Evolutionary conservation across 352 stramenopile species (phyloP).

Genomic region (Phytophthora meadii): DNA sequence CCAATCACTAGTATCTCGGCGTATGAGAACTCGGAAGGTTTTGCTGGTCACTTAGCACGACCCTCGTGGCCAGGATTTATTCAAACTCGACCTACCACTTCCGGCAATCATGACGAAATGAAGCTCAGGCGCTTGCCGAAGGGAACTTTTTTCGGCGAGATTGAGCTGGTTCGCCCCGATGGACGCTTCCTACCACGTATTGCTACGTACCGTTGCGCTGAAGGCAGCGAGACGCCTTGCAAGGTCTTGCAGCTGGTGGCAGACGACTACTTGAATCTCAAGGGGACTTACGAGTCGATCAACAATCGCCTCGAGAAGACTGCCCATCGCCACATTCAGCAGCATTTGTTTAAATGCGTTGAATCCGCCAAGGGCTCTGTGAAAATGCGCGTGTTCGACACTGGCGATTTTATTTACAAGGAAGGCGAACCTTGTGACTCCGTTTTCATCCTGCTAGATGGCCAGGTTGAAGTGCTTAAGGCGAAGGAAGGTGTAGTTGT

Average conservation of each 20-base stretch:
- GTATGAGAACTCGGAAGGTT: slow-evolving; percentile 38
- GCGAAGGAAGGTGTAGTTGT: slow-evolving; percentile 73
- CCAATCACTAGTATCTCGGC: slow-evolving; percentile 33
- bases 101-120: slow-evolving; percentile 49
- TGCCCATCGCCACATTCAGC: slow-evolving; percentile 64
- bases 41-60: slow-evolving; percentile 37
- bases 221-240: slow-evolving; percentile 47
- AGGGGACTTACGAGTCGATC: slow-evolving; percentile 76
- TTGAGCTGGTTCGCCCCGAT: slow-evolving; percentile 78
- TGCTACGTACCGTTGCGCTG: slow-evolving; percentile 70
- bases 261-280: slow-evolving; percentile 82
- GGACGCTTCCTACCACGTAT: slow-evolving; percentile 74
- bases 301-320: slow-evolving; percentile 71
- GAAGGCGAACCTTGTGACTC: slow-evolving; percentile 80
- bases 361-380: slow-evolving; percentile 76
- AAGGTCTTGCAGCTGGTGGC: slow-evolving; percentile 84
- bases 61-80: slow-evolving; percentile 35
- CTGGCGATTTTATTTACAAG: slow-evolving; percentile 80
- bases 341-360: slow-evolving; percentile 82
- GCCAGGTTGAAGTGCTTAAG: slow-evolving; percentile 76
- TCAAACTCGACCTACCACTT: slow-evolving; percentile 20
- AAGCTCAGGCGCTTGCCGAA: slow-evolving; percentile 68
- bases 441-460: slow-evolving; percentile 82
- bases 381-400: slow-evolving; percentile 62
- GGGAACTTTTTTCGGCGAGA: slow-evolving; percentile 82